Percentiles rank a stretch among this genome's conserved stretches.
Conservation (phyloP, 2,329 filamentous ascomycete species). For the Coleophoma eucalyptorum region DNA sequence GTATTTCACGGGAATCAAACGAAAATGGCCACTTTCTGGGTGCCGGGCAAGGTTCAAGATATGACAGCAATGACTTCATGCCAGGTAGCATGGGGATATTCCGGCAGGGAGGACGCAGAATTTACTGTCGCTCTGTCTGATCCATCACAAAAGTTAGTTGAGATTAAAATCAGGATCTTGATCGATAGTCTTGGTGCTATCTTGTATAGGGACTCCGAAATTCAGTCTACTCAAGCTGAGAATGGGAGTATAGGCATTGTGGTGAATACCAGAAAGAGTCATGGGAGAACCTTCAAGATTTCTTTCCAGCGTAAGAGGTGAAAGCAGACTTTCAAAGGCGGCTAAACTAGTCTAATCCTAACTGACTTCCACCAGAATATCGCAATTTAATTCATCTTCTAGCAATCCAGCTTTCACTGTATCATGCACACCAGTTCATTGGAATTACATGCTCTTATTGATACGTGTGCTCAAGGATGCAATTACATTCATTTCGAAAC, state of each 20-base stretch:
- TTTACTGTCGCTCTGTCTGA: not conserved
- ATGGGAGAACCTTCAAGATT: not conserved
- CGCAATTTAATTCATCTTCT: too few relatives aligned
- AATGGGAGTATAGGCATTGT: not conserved
- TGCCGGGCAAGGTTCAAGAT: slow-evolving; percentile 7
- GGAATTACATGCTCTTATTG: too few relatives aligned
- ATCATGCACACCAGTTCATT: too few relatives aligned
- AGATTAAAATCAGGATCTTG: not conserved
- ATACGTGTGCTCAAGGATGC: too few relatives aligned
- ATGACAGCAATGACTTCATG: slow-evolving; percentile 12
- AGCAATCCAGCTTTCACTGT: too few relatives aligned
- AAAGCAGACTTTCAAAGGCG: not conserved
- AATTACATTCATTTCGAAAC: too few relatives aligned
- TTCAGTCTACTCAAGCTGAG: not conserved
- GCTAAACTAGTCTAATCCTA: too few relatives aligned
- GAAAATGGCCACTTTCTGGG: slow-evolving; percentile 13
- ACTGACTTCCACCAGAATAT: too few relatives aligned
- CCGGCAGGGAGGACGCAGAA: not conserved
- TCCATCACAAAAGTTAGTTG: not conserved
- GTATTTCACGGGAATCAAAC: slow-evolving; percentile 9
- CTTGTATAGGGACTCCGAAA: not conserved
- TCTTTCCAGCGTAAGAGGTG: not conserved
- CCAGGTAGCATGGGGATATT: slow-evolving; percentile 10
- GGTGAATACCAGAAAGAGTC: not conserved
- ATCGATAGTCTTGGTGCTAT: not conserved